These are phyloP conservation scores for Jackrogersella multiformis DNA, from an alignment of 495 filamentous ascomycete genomes.

Conservation along the genomic window DNA sequence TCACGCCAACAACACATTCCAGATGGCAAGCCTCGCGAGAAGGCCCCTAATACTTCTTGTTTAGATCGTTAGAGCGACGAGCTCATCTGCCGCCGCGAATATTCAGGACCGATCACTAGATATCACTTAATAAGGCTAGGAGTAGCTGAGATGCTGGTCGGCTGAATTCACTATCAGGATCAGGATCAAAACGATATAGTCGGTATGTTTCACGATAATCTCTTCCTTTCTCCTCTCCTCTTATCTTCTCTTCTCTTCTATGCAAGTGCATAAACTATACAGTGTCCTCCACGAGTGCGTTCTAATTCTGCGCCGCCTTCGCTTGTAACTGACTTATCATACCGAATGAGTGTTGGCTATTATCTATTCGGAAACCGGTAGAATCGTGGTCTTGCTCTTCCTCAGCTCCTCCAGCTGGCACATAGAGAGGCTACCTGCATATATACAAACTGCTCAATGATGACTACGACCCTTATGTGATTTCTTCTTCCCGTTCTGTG, in stretches of 20 bases:
- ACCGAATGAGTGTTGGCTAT: constrained; percentile 28
- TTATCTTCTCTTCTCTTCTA: no score
- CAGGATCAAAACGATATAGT: not conserved
- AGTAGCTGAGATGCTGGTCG: not conserved
- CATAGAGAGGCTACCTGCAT: constrained; percentile 13
- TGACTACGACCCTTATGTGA: constrained; percentile 42
- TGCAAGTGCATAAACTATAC: not conserved
- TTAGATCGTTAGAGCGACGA: not conserved
- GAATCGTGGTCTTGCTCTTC: constrained; percentile 10
- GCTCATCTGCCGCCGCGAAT: not conserved
- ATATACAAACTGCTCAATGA: constrained; percentile 30
- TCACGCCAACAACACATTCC: not conserved
- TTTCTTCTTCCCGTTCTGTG: constrained; percentile 43
- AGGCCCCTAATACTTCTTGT: not conserved
- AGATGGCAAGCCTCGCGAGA: not conserved
- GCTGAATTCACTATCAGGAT: not conserved
- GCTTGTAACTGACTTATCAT: constrained; percentile 28
- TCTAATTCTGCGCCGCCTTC: constrained; percentile 2
- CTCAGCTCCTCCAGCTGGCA: not conserved
- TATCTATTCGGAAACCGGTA: constrained; percentile 17
- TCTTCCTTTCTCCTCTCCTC: not conserved
- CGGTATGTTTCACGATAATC: constrained; percentile 8
- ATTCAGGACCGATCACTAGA: not conserved
- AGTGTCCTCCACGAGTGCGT: not conserved
- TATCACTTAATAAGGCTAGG: not conserved